These are phyloP conservation scores for Arctostaphylos glauca DNA, from an alignment of 148 eudicot genomes.

Conservation along the genomic window DNA sequence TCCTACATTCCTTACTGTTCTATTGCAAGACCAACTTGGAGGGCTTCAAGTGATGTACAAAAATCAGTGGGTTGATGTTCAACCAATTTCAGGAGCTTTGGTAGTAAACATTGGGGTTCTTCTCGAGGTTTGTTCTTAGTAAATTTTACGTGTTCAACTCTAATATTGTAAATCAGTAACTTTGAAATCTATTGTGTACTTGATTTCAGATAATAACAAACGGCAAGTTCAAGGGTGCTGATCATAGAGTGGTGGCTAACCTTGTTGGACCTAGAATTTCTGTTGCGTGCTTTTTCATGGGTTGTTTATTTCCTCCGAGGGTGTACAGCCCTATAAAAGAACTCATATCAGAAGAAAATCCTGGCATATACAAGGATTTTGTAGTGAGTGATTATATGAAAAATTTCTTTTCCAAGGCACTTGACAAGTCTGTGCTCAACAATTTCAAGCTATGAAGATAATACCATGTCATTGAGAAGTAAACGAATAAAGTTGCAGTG, in stretches of 20 bases:
- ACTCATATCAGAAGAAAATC: constrained; percentile 22
- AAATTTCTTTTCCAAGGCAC: constrained; percentile 11
- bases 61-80: constrained; percentile 15
- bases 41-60: constrained; percentile 14
- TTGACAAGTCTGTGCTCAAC: constrained; percentile 12
- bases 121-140: background rate
- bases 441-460: constrained; percentile 19
- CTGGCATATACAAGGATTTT: constrained; percentile 17
- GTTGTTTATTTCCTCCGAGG: constrained; percentile 8
- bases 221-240: constrained; percentile 15
- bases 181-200: background rate
- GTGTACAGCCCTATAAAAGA: constrained; percentile 18
- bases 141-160: background rate
- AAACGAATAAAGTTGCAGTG: background rate
- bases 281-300: constrained; percentile 14
- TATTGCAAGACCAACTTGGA: constrained; percentile 15
- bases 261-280: constrained; percentile 43
- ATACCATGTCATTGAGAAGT: background rate
- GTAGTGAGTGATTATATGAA: background rate
- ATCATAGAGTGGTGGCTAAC: constrained; percentile 36
- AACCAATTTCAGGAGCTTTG: background rate
- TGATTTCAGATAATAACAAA: constrained; percentile 30
- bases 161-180: background rate
- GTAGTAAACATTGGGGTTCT: constrained; percentile 17
- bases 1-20: constrained; percentile 8